Base-by-base conservation (phyloP, 768 basidiomycete species). In the Tulasnella sp. region DNA sequence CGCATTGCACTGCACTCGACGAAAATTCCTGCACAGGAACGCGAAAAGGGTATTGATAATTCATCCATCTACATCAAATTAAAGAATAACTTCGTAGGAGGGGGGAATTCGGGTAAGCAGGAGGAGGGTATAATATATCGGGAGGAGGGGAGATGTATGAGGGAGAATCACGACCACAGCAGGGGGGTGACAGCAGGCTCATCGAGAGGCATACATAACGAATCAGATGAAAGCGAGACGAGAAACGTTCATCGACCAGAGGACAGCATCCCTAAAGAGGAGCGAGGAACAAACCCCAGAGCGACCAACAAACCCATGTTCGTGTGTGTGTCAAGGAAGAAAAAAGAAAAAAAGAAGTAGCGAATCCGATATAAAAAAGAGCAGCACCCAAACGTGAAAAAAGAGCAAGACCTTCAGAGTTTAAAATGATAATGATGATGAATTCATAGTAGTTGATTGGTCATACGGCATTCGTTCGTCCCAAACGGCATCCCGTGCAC, bases 31-130 rank as follows among this genome's bases (percentile, higher is more conserved):
- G 62, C 62, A 36, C 27, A 9, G 62, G 62, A 27, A 68, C 27
- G 16, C 34, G 62, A 68, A 8, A 68, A 36, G 62, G 62, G 62
- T 68, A 68, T 68, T 12, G 62, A 36, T 68, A 68, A 68, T 68
- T 68, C 31, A 34, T 68, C 62, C 62, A 68, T 31, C 62, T 68
- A 68, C 62, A 68, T 68, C 62, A 36, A 68, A 68, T 68, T 68
- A 68, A n/a, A 68, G 62, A 68, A 68, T 68, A 68, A 68, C 62
- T 68, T 68, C 36, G 62, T 18, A 68, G 62, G 62, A 68, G 27
- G 62, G n/a, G 34, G n/a, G 62, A 36, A 68, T 16, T 27, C 62
- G 27, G 34, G 18, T 14, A 36, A 19, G 62, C 62, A 18, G 19
- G 34, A 12, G 21, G 27, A 18, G n/a, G n/a, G 62, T 68, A 68